Percentiles rank a stretch among this genome's conserved stretches.
Conservation (phyloP, 805 yeast genomes). For the Candida nemodendra region DNA sequence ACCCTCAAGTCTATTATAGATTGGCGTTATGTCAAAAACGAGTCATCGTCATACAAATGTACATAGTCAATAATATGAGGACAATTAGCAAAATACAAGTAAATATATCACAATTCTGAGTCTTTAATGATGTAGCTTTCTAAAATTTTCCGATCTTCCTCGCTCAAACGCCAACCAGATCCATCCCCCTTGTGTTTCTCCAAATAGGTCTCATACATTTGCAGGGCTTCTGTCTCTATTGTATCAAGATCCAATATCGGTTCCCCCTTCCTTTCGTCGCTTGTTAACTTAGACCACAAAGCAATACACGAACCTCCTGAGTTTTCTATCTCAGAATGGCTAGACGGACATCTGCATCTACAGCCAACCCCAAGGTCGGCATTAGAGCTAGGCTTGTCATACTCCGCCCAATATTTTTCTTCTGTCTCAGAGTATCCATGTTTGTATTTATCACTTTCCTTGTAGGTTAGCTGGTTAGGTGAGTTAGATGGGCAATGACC, state of each 20-base stretch:
- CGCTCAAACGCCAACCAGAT: slow-evolving; percentile 26
- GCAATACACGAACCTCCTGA: slow-evolving; percentile 49
- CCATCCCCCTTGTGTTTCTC: slow-evolving; percentile 21
- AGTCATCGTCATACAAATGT: too few relatives aligned
- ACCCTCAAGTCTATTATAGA: too few relatives aligned
- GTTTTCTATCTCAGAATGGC: slow-evolving; percentile 56
- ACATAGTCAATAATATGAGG: too few relatives aligned
- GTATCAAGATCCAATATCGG: slow-evolving; percentile 28
- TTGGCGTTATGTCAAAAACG: too few relatives aligned
- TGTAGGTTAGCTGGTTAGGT: slow-evolving; percentile 49
- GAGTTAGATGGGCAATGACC: slow-evolving; percentile 82
- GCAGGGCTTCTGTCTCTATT: slow-evolving; percentile 26
- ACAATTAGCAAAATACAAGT: too few relatives aligned
- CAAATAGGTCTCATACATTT: slow-evolving; percentile 25
- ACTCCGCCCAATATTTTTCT: slow-evolving; percentile 37
- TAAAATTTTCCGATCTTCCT: slow-evolving; percentile 18
- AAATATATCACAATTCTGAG: background rate
- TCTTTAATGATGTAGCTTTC: slow-evolving; percentile 1
- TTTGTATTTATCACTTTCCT: slow-evolving; percentile 34
- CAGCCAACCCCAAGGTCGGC: slow-evolving; percentile 63
- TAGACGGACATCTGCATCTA: slow-evolving; percentile 73
- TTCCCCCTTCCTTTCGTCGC: slow-evolving; percentile 23
- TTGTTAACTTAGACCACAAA: slow-evolving; percentile 43
- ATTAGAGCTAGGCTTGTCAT: slow-evolving; percentile 22
- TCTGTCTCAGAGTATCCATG: slow-evolving; percentile 32